These are phyloP conservation scores for Talaromyces sp. DNA, from an alignment of 2,329 filamentous ascomycete genomes.

Conservation along the genomic window DNA sequence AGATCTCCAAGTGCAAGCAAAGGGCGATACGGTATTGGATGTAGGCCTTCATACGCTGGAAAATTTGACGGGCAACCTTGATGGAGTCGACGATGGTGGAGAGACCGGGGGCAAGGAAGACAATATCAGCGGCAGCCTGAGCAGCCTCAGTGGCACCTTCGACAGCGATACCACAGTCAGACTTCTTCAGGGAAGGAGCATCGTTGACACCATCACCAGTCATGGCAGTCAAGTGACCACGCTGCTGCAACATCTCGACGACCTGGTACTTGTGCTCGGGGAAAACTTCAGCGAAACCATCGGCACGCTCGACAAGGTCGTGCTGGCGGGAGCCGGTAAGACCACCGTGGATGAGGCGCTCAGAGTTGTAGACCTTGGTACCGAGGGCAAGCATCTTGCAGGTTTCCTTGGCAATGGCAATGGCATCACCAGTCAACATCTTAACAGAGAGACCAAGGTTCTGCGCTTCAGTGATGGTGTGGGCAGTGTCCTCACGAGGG, in stretches of 20 bases:
- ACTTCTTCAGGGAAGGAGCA: conserved; percentile 63
- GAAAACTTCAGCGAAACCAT: conserved; percentile 65
- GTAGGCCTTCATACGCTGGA: conserved; percentile 68
- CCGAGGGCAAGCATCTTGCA: conserved; percentile 71
- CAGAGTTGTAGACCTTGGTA: conserved; percentile 71
- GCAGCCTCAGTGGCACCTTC: conserved; percentile 63
- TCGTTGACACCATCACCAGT: conserved; percentile 68
- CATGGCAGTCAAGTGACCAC: conserved; percentile 64
- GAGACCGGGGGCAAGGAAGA: conserved; percentile 64
- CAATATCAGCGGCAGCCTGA: conserved; percentile 63
- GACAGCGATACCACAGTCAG: conserved; percentile 64
- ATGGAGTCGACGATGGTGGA: conserved; percentile 63
- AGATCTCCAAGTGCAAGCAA: conserved; percentile 65
- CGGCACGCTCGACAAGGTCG: conserved; percentile 64
- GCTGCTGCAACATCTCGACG: conserved; percentile 64
- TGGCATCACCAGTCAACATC: conserved; percentile 72
- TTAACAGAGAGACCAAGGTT: conserved; percentile 67
- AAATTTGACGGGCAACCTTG: conserved; percentile 64
- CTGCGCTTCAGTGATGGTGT: conserved; percentile 67
- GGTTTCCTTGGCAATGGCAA: conserved; percentile 69
- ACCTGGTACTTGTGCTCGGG: conserved; percentile 67
- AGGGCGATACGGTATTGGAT: conserved; percentile 68
- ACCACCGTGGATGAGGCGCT: conserved; percentile 66
- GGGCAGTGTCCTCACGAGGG: conserved; percentile 66
- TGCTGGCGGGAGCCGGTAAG: conserved; percentile 63